A percentile compares a stretch with the other conserved stretches of the same genome.
Conservation (phyloP, 768 basidiomycete genomes). For the Lactifluus subvellereus region DNA sequence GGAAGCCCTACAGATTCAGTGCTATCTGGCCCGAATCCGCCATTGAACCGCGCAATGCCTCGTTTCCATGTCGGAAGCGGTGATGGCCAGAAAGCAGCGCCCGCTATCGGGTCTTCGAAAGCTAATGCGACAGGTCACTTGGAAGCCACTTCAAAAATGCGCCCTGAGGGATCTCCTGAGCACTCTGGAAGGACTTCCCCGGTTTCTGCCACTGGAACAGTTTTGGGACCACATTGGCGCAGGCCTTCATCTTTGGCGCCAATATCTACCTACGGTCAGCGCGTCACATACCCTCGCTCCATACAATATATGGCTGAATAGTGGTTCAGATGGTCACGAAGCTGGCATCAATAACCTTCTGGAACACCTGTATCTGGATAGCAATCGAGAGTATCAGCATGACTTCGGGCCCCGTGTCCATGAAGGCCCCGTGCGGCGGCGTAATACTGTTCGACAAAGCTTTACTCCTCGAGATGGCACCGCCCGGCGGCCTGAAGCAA, state of each 20-base stretch:
- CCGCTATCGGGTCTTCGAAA: conserved; percentile 82
- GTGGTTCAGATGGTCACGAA: conserved; percentile 72
- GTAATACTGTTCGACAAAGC: conserved; percentile 64
- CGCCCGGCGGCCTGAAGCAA: conserved; percentile 61
- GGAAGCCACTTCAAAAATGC: conserved; percentile 66
- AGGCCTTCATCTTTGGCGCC: conserved; percentile 49
- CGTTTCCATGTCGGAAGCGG: conserved; percentile 63
- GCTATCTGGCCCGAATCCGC: conserved; percentile 63
- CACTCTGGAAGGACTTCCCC: conserved; percentile 78
- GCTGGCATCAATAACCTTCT: conserved; percentile 83
- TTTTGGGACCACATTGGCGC: conserved; percentile 44
- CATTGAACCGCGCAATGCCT: conserved; percentile 50
- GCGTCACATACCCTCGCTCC: too few relatives aligned
- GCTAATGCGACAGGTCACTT: conserved; percentile 78
- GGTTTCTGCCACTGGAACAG: conserved; percentile 51
- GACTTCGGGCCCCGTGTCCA: conserved; percentile 91
- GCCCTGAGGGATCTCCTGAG: conserved; percentile 60
- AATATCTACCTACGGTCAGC: conserved; percentile 68
- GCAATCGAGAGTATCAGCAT: conserved; percentile 73
- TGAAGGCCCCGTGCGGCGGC: conserved; percentile 72
- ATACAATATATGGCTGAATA: background rate
- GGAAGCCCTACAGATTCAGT: conserved; percentile 81
- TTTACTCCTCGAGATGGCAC: conserved; percentile 61
- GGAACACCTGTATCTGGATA: conserved; percentile 86
- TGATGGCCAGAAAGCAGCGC: conserved; percentile 81